Percentiles rank a stretch among this genome's conserved stretches.
Conservation (phyloP, 2,329 filamentous ascomycete species). For the Tolypocladium amazonense region DNA sequence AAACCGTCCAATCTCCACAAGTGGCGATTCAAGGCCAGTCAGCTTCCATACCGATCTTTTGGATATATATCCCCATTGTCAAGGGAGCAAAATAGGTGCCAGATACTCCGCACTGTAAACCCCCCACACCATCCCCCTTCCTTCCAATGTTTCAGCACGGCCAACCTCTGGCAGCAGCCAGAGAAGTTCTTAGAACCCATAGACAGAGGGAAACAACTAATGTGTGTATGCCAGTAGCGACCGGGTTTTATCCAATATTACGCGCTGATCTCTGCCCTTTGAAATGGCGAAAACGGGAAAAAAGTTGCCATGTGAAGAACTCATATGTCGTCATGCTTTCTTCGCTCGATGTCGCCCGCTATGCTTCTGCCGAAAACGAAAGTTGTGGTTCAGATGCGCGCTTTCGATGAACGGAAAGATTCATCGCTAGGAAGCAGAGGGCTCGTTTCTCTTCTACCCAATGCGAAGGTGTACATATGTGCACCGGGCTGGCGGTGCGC, state of each 20-base stretch:
- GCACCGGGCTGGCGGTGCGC: neutral
- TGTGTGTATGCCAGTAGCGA: neutral
- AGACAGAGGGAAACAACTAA: neutral
- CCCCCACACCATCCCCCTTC: neutral
- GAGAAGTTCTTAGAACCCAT: neutral
- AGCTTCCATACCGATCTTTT: neutral
- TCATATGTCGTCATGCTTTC: neutral
- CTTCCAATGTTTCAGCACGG: neutral
- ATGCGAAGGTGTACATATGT: neutral
- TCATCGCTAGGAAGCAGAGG: neutral
- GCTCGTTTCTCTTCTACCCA: too few species aligned
- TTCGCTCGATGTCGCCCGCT: neutral
- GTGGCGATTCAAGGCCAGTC: neutral
- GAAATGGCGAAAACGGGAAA: neutral
- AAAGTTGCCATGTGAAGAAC: neutral
- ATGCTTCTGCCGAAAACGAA: neutral
- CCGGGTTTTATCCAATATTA: neutral
- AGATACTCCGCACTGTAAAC: neutral
- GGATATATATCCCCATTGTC: neutral
- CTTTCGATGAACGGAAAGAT: neutral
- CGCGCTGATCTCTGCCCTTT: neutral
- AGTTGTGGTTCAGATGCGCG: neutral
- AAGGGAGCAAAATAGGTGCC: neutral
- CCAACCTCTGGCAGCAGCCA: neutral
- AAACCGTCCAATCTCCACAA: neutral